Base-by-base conservation (phyloP, 305 asterid genomes). In the Withania somnifera region DNA sequence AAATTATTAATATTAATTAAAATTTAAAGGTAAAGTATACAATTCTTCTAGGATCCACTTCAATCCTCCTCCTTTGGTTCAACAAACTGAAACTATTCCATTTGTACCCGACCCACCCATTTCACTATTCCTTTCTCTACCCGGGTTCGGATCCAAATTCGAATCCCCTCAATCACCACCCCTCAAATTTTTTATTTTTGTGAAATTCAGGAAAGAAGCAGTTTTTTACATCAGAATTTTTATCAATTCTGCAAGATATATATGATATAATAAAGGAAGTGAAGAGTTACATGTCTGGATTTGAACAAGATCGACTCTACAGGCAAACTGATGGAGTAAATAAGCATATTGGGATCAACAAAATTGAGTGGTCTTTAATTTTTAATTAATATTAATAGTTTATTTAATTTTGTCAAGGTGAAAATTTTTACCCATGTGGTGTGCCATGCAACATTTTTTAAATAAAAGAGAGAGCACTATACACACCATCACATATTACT, bases 241-340 rank as follows among this genome's bases (percentile, higher is more conserved):
- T 92, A 84, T 86, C 85, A 17, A 90, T 84, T 73, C 79, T 92
- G 90, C 95, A 92, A 84, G 95, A 86, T 45, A 90, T 91, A 92
- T n/a, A n/a, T n/a, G n/a, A n/a, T n/a, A 91, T 92, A 53, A 88
- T 89, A 85, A 87, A 86, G 63, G 97, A 92, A 86, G 97, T 92
- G 69, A 85, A 91, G 89, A 89, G 76, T 78, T 92, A 89, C 88
- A 91, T 92, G 94, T 80, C 71, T 56, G 79, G 79, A 9, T 50
- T 75, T 2, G 89, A 87, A 11, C 71, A 68, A 38, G 85, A 84
- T 11, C 91, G 90, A 1, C 0, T 83, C 7, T 71, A 73, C 76
- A 81, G 47, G 83, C 84, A 78, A 84, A 86, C 78, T 0, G 93
- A 90, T 26, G 91, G 88, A 15, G 85, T 89, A 5, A 75, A 84